Evolutionary conservation across 345 rosid species (phyloP), one percentile per base, ranked within the genome.

Genomic region (Aethionema arabicum): DNA sequence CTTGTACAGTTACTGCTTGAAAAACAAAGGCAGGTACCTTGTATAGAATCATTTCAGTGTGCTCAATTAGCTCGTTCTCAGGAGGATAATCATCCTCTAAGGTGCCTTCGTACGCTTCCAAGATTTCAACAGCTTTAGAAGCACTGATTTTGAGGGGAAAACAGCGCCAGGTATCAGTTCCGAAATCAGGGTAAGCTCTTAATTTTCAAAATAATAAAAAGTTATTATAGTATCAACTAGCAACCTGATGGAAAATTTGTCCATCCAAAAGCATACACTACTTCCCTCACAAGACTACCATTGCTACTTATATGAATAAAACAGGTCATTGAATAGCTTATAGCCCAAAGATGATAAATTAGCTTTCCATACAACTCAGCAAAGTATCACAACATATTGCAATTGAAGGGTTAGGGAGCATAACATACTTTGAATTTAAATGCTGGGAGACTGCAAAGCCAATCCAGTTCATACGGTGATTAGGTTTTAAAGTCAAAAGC

Each of bases 381-480:
- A 52, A 37, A 31, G 42, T n/a, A 12, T 32, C 12, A 3, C 5
- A 39, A 11, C 13, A 32, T 61, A 52, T 30, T 35, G 3, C 36
- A 9, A 29, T 52, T 59, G 35, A 52, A 54, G 52, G 66, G 53
- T 47, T 48, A 73, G 56, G 73, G 61, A 63, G 42, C 48, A 57
- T 61, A 70, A 16, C 80, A 53, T 83, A 95, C 99, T 95, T 82
- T 15, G 83, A 70, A 72, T 90, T 83, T 64, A 95, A 76, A 81
- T 95, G 98, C 57, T 95, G 95, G 68, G 99, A 81, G 72, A 95
- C 99, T 29, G 96, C 91, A 84, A 95, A 95, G 50, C 99, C 99
- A 70, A 95, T 95, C 99, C 99, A 95, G 68, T 95, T 95, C 98
- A 90, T 86, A 59, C 98, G 96, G 59, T 88, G 99, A 79, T 90